Percentiles rank a stretch among this genome's conserved stretches.
These are phyloP conservation scores for Hyphodiscus sp. DNA, from an alignment of 2,329 filamentous ascomycete genomes.

Conservation along the genomic window DNA sequence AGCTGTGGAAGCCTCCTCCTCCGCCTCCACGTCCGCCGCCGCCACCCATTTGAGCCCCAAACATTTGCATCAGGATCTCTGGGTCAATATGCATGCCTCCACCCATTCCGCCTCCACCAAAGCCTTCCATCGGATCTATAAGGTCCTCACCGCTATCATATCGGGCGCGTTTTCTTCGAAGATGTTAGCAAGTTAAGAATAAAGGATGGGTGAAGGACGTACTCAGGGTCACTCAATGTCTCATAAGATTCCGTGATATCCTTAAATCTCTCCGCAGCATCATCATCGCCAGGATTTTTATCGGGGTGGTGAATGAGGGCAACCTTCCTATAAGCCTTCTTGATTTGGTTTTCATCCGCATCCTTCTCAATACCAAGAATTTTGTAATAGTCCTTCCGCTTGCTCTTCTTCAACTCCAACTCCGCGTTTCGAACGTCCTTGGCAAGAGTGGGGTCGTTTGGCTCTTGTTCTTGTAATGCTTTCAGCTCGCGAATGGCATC, in stretches of 20 bases:
- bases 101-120: conserved; percentile 56
- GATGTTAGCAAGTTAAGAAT: conserved; percentile 31
- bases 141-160: conserved; percentile 94
- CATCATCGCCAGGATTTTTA: conserved; percentile 85
- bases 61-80: conserved; percentile 32
- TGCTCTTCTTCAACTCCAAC: conserved; percentile 93
- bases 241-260: conserved; percentile 97
- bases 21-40: conserved; percentile 42
- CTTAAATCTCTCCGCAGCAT: conserved; percentile 90
- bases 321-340: conserved; percentile 93
- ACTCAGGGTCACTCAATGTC: conserved; percentile 87
- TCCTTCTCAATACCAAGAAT: conserved; percentile 86
- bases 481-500: conserved; percentile 87
- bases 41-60: conserved; percentile 29
- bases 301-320: conserved; percentile 94
- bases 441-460: conserved; percentile 69
- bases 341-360: conserved; percentile 77
- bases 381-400: conserved; percentile 98
- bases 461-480: conserved; percentile 73
- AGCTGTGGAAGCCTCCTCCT: conserved; percentile 42
- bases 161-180: conserved; percentile 67
- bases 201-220: conserved; percentile 37
- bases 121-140: conserved; percentile 73
- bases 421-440: conserved; percentile 88
- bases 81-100: conserved; percentile 35